Evolutionary conservation across 208 protist genomes (phyloP).

Genomic region (Herpetomonas samuelpessoai): DNA sequence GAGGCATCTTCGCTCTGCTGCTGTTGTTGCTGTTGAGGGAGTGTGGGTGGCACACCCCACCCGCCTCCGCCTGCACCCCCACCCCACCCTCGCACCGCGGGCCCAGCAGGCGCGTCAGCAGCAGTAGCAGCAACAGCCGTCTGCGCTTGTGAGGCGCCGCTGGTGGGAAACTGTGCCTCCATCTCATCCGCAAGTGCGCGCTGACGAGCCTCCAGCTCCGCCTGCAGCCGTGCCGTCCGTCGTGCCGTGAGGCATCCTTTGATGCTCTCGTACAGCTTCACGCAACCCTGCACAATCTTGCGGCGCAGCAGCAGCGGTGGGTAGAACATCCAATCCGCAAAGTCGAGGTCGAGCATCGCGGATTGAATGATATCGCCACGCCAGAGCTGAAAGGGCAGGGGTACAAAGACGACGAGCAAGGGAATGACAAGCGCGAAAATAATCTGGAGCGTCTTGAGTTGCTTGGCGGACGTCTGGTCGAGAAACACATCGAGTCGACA

Average conservation of each 20-base stretch:
- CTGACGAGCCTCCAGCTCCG: slow-evolving; percentile 25
- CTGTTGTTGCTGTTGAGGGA: too few species aligned
- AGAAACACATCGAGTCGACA: slow-evolving; percentile 50
- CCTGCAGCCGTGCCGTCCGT: slow-evolving; percentile 13
- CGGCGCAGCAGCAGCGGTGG: slow-evolving; percentile 33
- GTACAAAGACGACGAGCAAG: slow-evolving; percentile 48
- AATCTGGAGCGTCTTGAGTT: slow-evolving; percentile 20
- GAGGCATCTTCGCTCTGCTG: too few species aligned
- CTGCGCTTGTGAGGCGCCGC: neutral
- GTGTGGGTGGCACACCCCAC: too few species aligned
- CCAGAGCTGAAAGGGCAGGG: slow-evolving; percentile 43
- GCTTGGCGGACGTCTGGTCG: slow-evolving; percentile 19
- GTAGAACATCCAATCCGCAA: slow-evolving; percentile 53
- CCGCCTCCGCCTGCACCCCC: too few species aligned
- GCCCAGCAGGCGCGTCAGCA: too few species aligned
- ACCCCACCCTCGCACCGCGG: too few species aligned
- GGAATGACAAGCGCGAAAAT: slow-evolving; percentile 52
- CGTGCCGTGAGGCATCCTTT: slow-evolving; percentile 13
- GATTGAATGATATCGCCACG: slow-evolving; percentile 37
- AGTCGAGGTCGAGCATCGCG: slow-evolving; percentile 46
- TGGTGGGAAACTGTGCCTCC: neutral
- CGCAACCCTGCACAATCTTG: slow-evolving; percentile 14
- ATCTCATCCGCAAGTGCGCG: slow-evolving; percentile 6
- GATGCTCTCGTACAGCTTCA: slow-evolving; percentile 10
- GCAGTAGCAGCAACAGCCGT: too few species aligned